Evolutionary conservation across 2,329 filamentous ascomycete species (phyloP), one percentile per base, ranked within the genome.

Genomic region (Arachnomyces sp.): DNA sequence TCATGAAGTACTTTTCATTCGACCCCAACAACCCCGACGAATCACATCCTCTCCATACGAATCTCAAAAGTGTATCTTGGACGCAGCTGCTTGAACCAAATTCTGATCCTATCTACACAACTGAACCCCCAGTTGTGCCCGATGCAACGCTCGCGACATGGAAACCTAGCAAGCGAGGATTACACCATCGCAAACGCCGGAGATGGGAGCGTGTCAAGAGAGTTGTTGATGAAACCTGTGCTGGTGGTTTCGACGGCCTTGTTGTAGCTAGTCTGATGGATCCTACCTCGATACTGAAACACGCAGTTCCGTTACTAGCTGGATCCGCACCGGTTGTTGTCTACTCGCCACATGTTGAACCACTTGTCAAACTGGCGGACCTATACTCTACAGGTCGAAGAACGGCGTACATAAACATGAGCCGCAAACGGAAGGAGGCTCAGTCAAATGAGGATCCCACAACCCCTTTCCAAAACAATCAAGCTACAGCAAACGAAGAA

Each of bases 1-100:
- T 92, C 36, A 75, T 98, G 14, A 86, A 86, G 59, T 93, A 95
- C 70, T 96, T 94, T 66, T 79, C 80, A 60, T 96, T 82, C 66
- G 87, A 94, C 63, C 69, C 74, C 50, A 75, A 76, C 43, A 78
- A 78, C 46, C 78, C 71, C 39, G 70, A 75, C 11, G 70, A 78
- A 16, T 61, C 68, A 0, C 92, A 96, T 57, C 90, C 92, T 1
- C 77, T 98, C 8, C 76, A 83, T 61, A 82, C 77, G 12, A 82
- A 92, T 57, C 77, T 98, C 38, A 82, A 90, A 53, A 78, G 83
- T 4, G 71, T 96, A 21, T 90, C 86, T 18, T 98, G 90, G 89
- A 76, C 98, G 2, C 90, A 96, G 63, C 77, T 98, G 4, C 68
- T 95, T 12, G 74, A 84, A 16, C 92, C 92, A 0, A 67, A 77